phyloP scores from a whole-genome alignment of 2,329 filamentous ascomycete genomes.

The Bipolaris bicolor region DNA sequence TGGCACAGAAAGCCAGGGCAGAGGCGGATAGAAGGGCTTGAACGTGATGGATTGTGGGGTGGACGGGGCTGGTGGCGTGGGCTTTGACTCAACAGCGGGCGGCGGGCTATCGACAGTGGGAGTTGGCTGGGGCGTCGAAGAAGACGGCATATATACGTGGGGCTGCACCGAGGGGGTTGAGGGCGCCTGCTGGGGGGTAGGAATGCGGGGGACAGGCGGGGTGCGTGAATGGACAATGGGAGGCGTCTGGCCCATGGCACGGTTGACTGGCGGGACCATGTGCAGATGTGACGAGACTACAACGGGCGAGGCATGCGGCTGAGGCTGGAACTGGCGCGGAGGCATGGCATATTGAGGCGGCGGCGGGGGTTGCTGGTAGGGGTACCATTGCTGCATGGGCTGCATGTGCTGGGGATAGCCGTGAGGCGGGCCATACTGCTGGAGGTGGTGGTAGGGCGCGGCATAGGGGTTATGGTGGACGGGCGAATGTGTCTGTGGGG shows the following conservation, averaged over 20 bases:
- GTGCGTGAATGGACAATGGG: slow-evolving; percentile 47
- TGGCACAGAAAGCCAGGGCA: slow-evolving; percentile 67
- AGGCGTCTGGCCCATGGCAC: slow-evolving; percentile 46
- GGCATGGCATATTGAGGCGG: slow-evolving; percentile 48
- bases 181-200: slow-evolving; percentile 39
- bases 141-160: slow-evolving; percentile 40
- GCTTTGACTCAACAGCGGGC: slow-evolving; percentile 24
- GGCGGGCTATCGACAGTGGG: slow-evolving; percentile 41
- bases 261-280: slow-evolving; percentile 51
- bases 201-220: slow-evolving; percentile 41
- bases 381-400: slow-evolving; percentile 50
- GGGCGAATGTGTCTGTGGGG: slow-evolving; percentile 27
- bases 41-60: slow-evolving; percentile 32
- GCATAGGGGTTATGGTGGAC: slow-evolving; percentile 36
- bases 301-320: slow-evolving; percentile 51
- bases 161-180: slow-evolving; percentile 47
- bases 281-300: slow-evolving; percentile 56
- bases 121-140: slow-evolving; percentile 41
- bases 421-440: slow-evolving; percentile 51
- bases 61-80: slow-evolving; percentile 20
- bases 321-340: slow-evolving; percentile 47
- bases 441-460: slow-evolving; percentile 44
- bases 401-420: slow-evolving; percentile 48
- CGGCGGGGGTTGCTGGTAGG: slow-evolving; percentile 46
- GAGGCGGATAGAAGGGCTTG: slow-evolving; percentile 58